Percentiles rank a stretch among this genome's conserved stretches.
These are phyloP conservation scores for Buddleja alternifolia DNA, from an alignment of 257 asterid genomes.

Conservation along the genomic window DNA sequence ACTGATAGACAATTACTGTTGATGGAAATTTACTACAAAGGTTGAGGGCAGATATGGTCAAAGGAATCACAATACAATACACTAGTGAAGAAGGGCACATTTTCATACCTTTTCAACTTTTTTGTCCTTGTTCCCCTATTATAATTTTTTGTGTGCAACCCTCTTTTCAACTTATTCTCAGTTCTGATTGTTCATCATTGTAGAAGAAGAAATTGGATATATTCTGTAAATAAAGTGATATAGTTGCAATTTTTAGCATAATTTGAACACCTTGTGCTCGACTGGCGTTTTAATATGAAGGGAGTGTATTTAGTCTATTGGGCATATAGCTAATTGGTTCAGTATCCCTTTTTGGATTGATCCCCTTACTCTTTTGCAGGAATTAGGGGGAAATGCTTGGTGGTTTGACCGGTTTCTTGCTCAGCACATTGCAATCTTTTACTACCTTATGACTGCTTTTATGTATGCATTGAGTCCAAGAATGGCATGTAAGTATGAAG, in stretches of 20 bases:
- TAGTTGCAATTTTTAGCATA: neutral
- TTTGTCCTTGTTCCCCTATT: neutral
- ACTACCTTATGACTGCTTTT: slow-evolving; percentile 84
- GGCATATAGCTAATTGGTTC: slow-evolving; percentile 27
- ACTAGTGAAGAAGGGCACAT: neutral
- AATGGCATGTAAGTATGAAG: slow-evolving; percentile 88
- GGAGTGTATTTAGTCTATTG: slow-evolving; percentile 1
- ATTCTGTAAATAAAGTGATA: neutral
- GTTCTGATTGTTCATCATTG: neutral
- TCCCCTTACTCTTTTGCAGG: slow-evolving; percentile 52
- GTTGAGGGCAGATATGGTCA: neutral
- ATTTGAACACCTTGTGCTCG: neutral
- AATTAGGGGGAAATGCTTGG: slow-evolving; percentile 97
- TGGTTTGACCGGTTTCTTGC: slow-evolving; percentile 98
- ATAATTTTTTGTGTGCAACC: neutral
- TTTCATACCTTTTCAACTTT: neutral
- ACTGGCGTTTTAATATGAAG: neutral
- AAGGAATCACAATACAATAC: slow-evolving; percentile 4
- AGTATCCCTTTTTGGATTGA: slow-evolving; percentile 21
- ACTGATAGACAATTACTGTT: slow-evolving; percentile 2
- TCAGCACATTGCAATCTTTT: slow-evolving; percentile 75
- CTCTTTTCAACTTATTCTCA: too few relatives aligned
- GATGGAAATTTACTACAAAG: neutral
- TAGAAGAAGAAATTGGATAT: slow-evolving; percentile 16
- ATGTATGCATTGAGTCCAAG: slow-evolving; percentile 97